Conservation (phyloP, 768 basidiomycete genomes). For the Hysterangium stoloniferum region DNA sequence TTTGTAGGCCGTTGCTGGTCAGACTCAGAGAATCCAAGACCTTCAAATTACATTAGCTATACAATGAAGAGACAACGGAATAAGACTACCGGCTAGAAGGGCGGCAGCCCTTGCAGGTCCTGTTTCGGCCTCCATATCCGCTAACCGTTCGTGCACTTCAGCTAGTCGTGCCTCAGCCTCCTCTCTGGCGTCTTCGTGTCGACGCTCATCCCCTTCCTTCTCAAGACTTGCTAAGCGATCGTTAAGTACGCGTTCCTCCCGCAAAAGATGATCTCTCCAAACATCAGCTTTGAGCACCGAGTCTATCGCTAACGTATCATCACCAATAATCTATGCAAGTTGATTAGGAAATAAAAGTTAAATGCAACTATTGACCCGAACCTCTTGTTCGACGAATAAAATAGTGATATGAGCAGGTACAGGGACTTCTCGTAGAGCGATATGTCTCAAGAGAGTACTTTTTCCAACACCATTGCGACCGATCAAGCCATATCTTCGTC, state of each 20-base stretch:
- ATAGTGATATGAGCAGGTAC: slow-evolving; percentile 95
- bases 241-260: slow-evolving; percentile 76
- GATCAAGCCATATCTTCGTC: slow-evolving; percentile 86
- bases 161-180: slow-evolving; percentile 74
- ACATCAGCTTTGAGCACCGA: slow-evolving; percentile 99
- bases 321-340: slow-evolving; percentile 69
- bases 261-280: slow-evolving; percentile 88
- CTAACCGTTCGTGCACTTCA: slow-evolving; percentile 81
- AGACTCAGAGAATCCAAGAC: slow-evolving; percentile 83
- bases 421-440: slow-evolving; percentile 90
- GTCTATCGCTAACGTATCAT: slow-evolving; percentile 86
- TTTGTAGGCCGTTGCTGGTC: slow-evolving; percentile 81
- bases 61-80: not conserved
- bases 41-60: slow-evolving; percentile 27
- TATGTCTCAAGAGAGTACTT: slow-evolving; percentile 89
- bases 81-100: slow-evolving; percentile 62
- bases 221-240: slow-evolving; percentile 66
- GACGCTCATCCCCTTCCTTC: slow-evolving; percentile 64
- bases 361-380: slow-evolving; percentile 23
- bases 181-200: slow-evolving; percentile 78
- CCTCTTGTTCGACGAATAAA: slow-evolving; percentile 97
- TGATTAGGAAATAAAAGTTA: not conserved
- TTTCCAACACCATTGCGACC: slow-evolving; percentile 95
- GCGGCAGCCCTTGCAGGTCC: slow-evolving; percentile 92
- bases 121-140: slow-evolving; percentile 98